Conservation (phyloP, 2,329 filamentous ascomycete species). For the Cylindrodendrum hubeiense region DNA sequence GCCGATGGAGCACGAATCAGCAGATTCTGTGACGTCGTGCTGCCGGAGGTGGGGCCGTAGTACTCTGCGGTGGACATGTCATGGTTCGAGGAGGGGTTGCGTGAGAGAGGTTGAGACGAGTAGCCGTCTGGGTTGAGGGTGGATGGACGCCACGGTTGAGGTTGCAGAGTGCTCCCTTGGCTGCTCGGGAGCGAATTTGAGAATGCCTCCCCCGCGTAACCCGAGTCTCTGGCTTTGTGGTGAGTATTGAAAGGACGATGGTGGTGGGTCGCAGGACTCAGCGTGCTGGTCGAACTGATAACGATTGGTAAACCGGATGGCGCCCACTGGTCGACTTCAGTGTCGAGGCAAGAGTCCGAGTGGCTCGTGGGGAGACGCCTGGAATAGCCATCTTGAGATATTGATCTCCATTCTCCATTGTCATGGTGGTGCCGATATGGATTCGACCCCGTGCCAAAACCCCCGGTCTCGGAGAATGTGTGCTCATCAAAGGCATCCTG, state of each 20-base stretch:
- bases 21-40: constrained; percentile 7
- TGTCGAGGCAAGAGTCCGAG: constrained; percentile 30
- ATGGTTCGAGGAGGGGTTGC: constrained; percentile 32
- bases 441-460: constrained; percentile 19
- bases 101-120: constrained; percentile 37
- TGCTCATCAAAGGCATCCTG: constrained; percentile 29
- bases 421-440: constrained; percentile 27
- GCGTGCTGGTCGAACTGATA: constrained; percentile 28
- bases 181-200: constrained; percentile 34
- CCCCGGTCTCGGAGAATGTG: constrained; percentile 30
- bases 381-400: constrained; percentile 13
- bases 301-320: constrained; percentile 29
- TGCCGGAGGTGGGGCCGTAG: constrained; percentile 9
- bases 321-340: constrained; percentile 31
- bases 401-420: constrained; percentile 28
- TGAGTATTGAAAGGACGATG: constrained; percentile 5
- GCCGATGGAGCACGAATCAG: constrained; percentile 29
- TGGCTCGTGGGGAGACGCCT: constrained; percentile 12
- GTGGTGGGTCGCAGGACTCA: constrained; percentile 13
- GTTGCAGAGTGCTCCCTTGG: constrained; percentile 29
- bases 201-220: constrained; percentile 22
- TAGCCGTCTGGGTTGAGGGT: constrained; percentile 29
- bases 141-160: constrained; percentile 26
- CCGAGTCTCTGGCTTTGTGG: constrained; percentile 26
- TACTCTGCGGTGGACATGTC: constrained; percentile 8